phyloP scores from a whole-genome alignment of 306 rosid genomes.

The Begonia fuchsioides region DNA sequence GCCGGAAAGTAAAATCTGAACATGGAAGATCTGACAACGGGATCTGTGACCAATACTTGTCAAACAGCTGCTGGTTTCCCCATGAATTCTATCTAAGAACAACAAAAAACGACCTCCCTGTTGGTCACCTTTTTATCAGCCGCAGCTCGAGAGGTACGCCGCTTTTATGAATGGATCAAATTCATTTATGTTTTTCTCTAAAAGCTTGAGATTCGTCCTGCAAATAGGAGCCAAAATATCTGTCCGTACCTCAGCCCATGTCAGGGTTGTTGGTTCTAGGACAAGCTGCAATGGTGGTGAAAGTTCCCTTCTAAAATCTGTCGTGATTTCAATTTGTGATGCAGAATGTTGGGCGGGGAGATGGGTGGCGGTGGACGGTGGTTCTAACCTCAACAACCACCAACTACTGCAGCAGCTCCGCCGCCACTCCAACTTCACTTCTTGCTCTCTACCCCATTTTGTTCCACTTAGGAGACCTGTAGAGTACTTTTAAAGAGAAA shows the following conservation, averaged over 20 bases:
- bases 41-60: too few species aligned
- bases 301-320: too few species aligned
- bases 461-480: constrained; percentile 8
- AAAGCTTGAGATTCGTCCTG: constrained; percentile 31
- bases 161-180: too few species aligned
- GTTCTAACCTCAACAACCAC: constrained; percentile 28
- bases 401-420: constrained; percentile 35
- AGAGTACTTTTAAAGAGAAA: background rate
- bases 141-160: constrained; percentile 69
- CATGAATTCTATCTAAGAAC: too few species aligned
- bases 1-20: too few species aligned
- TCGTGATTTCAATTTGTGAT: background rate
- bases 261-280: too few species aligned
- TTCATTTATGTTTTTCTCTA: too few species aligned
- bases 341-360: constrained; percentile 91
- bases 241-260: constrained; percentile 15
- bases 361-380: constrained; percentile 68
- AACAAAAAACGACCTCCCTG: too few species aligned
- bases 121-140: constrained; percentile 76
- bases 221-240: constrained; percentile 14
- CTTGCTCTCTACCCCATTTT: background rate
- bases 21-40: too few species aligned
- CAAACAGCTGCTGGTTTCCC: too few species aligned
- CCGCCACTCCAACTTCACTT: constrained; percentile 19
- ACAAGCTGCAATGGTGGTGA: too few species aligned